Evolutionary conservation across 352 stramenopile species (phyloP).

Genomic region (Phytophthora sp.): DNA sequence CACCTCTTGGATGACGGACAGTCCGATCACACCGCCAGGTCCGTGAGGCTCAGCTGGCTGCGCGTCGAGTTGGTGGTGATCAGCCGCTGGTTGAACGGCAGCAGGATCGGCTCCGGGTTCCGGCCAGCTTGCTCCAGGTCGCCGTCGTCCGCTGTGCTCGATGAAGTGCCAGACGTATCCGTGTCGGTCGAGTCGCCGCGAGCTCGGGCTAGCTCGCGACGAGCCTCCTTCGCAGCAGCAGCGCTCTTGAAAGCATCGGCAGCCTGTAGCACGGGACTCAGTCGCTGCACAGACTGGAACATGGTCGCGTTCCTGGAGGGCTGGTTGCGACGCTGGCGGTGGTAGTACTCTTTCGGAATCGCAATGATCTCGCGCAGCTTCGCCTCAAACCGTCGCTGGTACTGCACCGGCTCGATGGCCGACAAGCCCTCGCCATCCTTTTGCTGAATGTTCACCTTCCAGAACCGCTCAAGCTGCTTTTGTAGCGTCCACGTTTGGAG

Average conservation of each 20-base stretch:
- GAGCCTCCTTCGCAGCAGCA: slow-evolving; percentile 15
- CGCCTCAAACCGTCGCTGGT: slow-evolving; percentile 83
- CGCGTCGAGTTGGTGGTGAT: slow-evolving; percentile 36
- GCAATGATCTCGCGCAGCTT: slow-evolving; percentile 86
- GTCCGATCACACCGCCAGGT: slow-evolving; percentile 21
- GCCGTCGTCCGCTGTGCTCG: slow-evolving; percentile 23
- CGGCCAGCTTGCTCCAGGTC: slow-evolving; percentile 59
- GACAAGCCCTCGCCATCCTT: slow-evolving; percentile 80
- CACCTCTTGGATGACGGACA: background rate
- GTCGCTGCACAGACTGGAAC: slow-evolving; percentile 37
- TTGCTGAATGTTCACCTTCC: slow-evolving; percentile 78
- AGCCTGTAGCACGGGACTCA: slow-evolving; percentile 44
- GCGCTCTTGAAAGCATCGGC: slow-evolving; percentile 38
- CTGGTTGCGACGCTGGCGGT: slow-evolving; percentile 19
- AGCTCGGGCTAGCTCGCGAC: slow-evolving; percentile 20
- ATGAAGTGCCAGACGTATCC: slow-evolving; percentile 27
- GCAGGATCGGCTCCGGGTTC: slow-evolving; percentile 61
- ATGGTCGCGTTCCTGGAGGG: slow-evolving; percentile 19
- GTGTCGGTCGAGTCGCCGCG: slow-evolving; percentile 44
- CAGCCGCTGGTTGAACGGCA: slow-evolving; percentile 56
- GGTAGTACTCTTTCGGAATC: slow-evolving; percentile 67
- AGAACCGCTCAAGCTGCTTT: slow-evolving; percentile 85
- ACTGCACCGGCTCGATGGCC: slow-evolving; percentile 77
- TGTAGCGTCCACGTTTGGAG: slow-evolving; percentile 88
- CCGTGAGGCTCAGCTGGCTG: slow-evolving; percentile 41